A percentile compares a stretch with the other conserved stretches of the same genome.
Conservation (phyloP, 2,329 filamentous ascomycete species). For the Xylaria sp. region DNA sequence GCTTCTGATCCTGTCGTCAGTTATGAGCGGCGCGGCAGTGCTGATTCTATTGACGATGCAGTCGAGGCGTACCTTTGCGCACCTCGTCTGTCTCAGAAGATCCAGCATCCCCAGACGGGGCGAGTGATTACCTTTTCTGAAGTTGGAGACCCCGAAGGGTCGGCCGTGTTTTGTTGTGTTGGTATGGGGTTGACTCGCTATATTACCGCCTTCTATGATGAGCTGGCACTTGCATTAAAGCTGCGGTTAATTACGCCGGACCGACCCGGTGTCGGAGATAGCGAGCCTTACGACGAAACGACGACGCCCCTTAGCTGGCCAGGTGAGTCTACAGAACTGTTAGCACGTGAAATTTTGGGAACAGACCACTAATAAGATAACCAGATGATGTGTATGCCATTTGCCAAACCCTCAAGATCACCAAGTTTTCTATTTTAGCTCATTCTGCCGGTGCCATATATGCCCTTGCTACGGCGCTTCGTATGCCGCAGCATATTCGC, state of each 20-base stretch:
- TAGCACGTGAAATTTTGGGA: not conserved
- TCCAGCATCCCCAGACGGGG: conserved; percentile 78
- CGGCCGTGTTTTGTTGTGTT: conserved; percentile 91
- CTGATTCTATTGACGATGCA: conserved; percentile 83
- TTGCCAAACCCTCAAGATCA: conserved; percentile 85
- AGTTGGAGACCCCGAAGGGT: conserved; percentile 86
- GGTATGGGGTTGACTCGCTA: conserved; percentile 97
- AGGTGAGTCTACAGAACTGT: conserved; percentile 48
- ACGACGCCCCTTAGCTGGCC: conserved; percentile 91
- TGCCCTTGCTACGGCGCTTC: conserved; percentile 85
- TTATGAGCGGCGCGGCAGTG: conserved; percentile 70
- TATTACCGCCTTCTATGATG: conserved; percentile 95
- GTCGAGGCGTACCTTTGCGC: conserved; percentile 81
- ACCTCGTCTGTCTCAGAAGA: conserved; percentile 79
- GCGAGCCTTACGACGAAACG: conserved; percentile 78
- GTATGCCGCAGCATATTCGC: conserved; percentile 93
- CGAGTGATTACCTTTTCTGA: conserved; percentile 93
- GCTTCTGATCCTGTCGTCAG: conserved; percentile 42
- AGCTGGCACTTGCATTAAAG: conserved; percentile 82
- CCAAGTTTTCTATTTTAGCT: conserved; percentile 91
- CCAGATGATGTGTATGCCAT: conserved; percentile 82
- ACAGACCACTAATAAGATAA: conserved; percentile 26
- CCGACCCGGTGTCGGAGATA: conserved; percentile 87
- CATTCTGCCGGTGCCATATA: conserved; percentile 98
- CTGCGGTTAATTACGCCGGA: conserved; percentile 90